These are phyloP conservation scores for Colletotrichum plurivorum DNA, from an alignment of 2,329 filamentous ascomycete genomes.

Conservation along the genomic window DNA sequence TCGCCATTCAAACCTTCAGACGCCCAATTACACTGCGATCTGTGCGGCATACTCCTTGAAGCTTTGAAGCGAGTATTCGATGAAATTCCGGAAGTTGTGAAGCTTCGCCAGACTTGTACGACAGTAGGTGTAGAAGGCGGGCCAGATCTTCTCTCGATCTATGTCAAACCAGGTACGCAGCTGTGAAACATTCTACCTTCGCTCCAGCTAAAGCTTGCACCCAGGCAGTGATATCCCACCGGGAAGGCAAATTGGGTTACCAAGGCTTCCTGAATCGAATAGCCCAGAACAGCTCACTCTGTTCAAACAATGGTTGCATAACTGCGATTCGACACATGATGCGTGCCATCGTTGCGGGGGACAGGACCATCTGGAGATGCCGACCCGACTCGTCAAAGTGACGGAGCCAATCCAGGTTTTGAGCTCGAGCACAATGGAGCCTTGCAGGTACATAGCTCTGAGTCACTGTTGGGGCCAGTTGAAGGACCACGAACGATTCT, in stretches of 20 bases:
- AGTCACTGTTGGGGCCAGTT: conserved; percentile 44
- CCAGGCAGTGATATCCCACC: neutral
- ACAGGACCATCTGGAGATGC: neutral
- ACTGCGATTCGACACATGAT: conserved; percentile 11
- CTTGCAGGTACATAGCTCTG: conserved; percentile 33
- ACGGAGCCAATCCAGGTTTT: conserved; percentile 1
- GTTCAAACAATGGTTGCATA: conserved; percentile 18
- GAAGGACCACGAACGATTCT: neutral
- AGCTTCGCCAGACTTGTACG: neutral
- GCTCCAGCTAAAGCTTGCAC: neutral
- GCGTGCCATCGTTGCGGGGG: neutral
- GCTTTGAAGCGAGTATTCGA: neutral
- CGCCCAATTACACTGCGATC: neutral
- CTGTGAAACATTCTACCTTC: neutral
- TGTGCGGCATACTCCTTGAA: conserved; percentile 7
- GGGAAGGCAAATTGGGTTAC: conserved; percentile 1
- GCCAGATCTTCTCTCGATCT: conserved; percentile 23
- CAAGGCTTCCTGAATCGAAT: neutral
- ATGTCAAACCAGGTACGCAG: conserved; percentile 11
- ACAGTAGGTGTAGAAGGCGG: conserved; percentile 7
- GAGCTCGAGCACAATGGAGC: neutral
- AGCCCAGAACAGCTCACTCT: conserved; percentile 18
- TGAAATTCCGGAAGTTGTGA: neutral
- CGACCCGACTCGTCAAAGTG: conserved; percentile 23
- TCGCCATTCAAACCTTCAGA: neutral